These are phyloP conservation scores for Alternaria novae-zelandiae DNA, from an alignment of 2,329 filamentous ascomycete species.

Conservation along the genomic window DNA sequence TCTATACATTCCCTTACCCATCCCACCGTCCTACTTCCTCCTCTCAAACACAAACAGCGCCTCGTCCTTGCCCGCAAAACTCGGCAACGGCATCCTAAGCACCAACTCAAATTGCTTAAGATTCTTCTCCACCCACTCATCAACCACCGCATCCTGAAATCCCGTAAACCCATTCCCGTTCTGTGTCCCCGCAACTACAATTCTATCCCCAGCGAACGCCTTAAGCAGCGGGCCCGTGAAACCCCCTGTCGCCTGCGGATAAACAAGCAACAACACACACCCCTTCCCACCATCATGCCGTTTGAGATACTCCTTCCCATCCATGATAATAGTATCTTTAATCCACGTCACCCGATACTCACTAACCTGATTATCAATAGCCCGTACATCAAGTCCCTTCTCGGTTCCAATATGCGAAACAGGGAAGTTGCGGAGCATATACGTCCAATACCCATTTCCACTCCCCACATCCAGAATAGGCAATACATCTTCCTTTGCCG, in stretches of 20 bases:
- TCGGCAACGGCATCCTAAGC: slow-evolving; percentile 71
- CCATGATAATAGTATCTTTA: slow-evolving; percentile 66
- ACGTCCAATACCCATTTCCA: slow-evolving; percentile 79
- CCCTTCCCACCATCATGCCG: slow-evolving; percentile 55
- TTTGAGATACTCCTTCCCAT: slow-evolving; percentile 66
- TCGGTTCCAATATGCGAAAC: slow-evolving; percentile 62
- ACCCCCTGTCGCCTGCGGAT: slow-evolving; percentile 71
- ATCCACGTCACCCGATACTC: slow-evolving; percentile 75
- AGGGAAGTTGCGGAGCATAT: slow-evolving; percentile 73
- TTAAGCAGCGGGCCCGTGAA: slow-evolving; percentile 70
- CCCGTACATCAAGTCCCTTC: slow-evolving; percentile 61
- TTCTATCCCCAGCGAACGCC: slow-evolving; percentile 66
- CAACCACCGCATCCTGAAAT: slow-evolving; percentile 68
- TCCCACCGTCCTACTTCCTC: slow-evolving; percentile 16
- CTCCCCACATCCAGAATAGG: slow-evolving; percentile 70
- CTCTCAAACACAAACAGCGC: slow-evolving; percentile 70
- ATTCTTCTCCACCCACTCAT: slow-evolving; percentile 68
- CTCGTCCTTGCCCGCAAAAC: slow-evolving; percentile 79
- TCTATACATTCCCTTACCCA: not conserved
- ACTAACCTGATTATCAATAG: slow-evolving; percentile 72
- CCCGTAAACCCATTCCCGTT: slow-evolving; percentile 77
- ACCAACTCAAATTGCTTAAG: slow-evolving; percentile 65
- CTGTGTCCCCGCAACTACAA: slow-evolving; percentile 77
- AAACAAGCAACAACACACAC: slow-evolving; percentile 71
- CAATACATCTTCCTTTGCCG: slow-evolving; percentile 48